Conservation (phyloP, 306 rosid species). For the Vachellia pachyceras region DNA sequence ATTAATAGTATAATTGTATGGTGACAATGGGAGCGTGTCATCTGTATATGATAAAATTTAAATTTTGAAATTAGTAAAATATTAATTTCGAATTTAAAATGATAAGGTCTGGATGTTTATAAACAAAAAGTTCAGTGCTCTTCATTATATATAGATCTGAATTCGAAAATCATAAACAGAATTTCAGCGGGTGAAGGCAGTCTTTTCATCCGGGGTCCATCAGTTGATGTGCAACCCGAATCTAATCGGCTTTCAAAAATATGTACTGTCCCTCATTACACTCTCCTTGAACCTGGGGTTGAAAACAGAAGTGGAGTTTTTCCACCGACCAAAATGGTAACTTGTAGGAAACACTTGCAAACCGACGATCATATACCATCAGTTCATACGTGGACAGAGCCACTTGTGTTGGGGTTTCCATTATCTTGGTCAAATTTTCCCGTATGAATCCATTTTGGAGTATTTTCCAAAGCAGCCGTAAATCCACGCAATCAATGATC, state of each 20-base stretch:
- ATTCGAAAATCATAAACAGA: too few species aligned
- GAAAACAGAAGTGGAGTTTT: neutral
- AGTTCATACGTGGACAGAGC: constrained; percentile 4
- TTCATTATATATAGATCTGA: too few species aligned
- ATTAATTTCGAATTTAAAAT: too few species aligned
- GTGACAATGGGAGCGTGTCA: too few species aligned
- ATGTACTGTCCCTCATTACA: neutral
- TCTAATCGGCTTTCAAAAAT: neutral
- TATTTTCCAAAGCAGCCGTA: constrained; percentile 1
- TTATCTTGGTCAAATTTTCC: constrained; percentile 21
- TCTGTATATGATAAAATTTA: too few species aligned
- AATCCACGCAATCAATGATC: neutral
- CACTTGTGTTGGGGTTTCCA: constrained; percentile 21
- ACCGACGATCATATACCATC: neutral
- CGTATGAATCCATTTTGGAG: neutral
- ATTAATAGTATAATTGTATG: too few species aligned
- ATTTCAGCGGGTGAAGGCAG: neutral
- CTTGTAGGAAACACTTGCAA: constrained; percentile 26
- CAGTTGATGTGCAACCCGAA: constrained; percentile 26
- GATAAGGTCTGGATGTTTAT: too few species aligned
- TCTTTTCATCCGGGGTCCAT: constrained; percentile 20
- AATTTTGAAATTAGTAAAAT: too few species aligned
- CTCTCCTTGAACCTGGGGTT: neutral
- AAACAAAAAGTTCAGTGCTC: too few species aligned
- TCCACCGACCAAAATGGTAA: constrained; percentile 34